phyloP scores from a whole-genome alignment of 2,329 filamentous ascomycete species.

The Davidsoniella eucalypti region DNA sequence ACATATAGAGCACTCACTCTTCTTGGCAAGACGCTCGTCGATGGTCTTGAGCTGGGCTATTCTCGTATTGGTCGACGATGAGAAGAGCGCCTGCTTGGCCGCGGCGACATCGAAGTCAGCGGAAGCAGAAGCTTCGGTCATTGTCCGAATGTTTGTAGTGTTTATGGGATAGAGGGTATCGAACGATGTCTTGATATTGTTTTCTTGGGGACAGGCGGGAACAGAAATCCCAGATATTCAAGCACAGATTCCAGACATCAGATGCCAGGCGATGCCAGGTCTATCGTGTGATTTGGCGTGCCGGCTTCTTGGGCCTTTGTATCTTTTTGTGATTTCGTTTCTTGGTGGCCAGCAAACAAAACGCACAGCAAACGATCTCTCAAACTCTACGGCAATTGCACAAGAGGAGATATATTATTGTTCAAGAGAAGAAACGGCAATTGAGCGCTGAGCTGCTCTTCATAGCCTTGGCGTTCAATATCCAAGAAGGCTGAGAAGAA shows the following conservation, averaged over 20 bases:
- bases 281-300: background rate
- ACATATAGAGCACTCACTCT: slow-evolving; percentile 28
- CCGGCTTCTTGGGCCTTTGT: too few relatives aligned
- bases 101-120: slow-evolving; percentile 32
- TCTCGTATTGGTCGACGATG: slow-evolving; percentile 43
- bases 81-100: slow-evolving; percentile 35
- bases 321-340: background rate
- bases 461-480: background rate
- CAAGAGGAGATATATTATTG: background rate
- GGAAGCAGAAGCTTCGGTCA: slow-evolving; percentile 14
- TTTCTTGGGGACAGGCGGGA: background rate
- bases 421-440: background rate
- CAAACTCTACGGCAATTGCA: background rate
- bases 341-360: background rate
- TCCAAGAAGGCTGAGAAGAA: slow-evolving; percentile 1
- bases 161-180: background rate
- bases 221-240: background rate
- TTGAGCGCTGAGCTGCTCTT: slow-evolving; percentile 1
- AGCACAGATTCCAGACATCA: slow-evolving; percentile 1
- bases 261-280: slow-evolving; percentile 2
- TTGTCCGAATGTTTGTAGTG: slow-evolving; percentile 4
- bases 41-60: slow-evolving; percentile 37
- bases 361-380: background rate
- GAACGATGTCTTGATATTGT: background rate
- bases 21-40: slow-evolving; percentile 38